Base-by-base conservation (phyloP, 306 rosid species). In the Cicer cuneatum region DNA sequence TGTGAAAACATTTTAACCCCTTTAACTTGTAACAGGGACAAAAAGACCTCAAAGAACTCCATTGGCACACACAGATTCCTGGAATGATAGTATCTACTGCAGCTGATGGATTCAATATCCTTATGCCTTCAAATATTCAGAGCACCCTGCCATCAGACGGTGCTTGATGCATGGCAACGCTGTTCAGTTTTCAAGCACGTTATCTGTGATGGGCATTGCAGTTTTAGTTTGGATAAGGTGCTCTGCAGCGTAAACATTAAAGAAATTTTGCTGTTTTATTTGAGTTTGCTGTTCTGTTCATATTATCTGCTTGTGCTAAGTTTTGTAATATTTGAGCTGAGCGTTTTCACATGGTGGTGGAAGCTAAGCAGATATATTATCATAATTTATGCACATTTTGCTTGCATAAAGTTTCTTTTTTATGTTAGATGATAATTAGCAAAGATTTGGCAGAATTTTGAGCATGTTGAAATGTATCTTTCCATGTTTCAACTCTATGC, bases 61-160 rank as follows among this genome's bases (percentile, higher is more conserved):
- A 90, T 78, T 94, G 98, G 98, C 96, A 94, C 81, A 13, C 88
- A 13, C 97, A 94, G 83, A 94, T 94, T 83, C 97, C 98, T 2
- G 97, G 97, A 79, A 91, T 94, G 98, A 81, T 92, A n/a, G 87
- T 94, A 3, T 94, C 95, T 65, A 94, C 98, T 0, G 98, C 96
- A 13, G 80, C 87, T 9, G 98, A 94, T 85, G 97, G 97, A 84
- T 94, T 89, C 51, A 94, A 94, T 72, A 84, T 91, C 67, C 89
- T 91, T 8, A 88, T 94, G 98, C 98, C 98, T 77, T 90, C 98
- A 72, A 94, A 94, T 80, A 88, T 91, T 47, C 97, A 90, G 74
- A 90, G 52, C 64, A 90, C 89, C 19, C 86, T 93, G 54, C 97
- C 96, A 53, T 78, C 92, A 1, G 86, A 87, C 1, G 86, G 45